These are phyloP conservation scores for Plasmodium inui DNA, from an alignment of 169 alveolate genomes.

Conservation along the genomic window DNA sequence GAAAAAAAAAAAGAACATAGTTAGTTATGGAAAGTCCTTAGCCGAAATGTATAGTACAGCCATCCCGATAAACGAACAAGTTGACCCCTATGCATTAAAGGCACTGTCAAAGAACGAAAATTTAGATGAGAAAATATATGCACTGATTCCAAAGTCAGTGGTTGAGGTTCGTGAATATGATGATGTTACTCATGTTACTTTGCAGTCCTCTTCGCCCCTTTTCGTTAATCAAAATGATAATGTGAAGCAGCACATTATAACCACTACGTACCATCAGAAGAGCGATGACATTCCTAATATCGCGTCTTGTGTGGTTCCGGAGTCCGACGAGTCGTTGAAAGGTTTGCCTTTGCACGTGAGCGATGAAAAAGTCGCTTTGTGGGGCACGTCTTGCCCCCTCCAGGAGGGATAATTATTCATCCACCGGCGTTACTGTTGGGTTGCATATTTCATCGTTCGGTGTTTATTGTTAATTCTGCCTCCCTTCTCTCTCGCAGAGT, in stretches of 20 bases:
- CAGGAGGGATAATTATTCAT: neutral
- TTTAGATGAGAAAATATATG: constrained; percentile 50
- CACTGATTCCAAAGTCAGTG: constrained; percentile 75
- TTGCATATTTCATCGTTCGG: neutral
- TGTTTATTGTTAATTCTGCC: neutral
- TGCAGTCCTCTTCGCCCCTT: constrained; percentile 67
- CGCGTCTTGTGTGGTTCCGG: constrained; percentile 44
- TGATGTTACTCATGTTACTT: constrained; percentile 69
- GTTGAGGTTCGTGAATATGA: constrained; percentile 57
- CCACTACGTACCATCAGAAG: constrained; percentile 26
- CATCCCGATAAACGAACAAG: constrained; percentile 48
- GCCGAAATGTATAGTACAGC: constrained; percentile 75
- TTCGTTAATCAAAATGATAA: constrained; percentile 61
- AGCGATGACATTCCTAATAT: constrained; percentile 47
- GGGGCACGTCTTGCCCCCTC: neutral
- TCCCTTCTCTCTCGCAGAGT: constrained; percentile 16
- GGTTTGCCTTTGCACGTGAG: constrained; percentile 4
- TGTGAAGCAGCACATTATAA: constrained; percentile 61
- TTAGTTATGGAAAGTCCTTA: constrained; percentile 35
- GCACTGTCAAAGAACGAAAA: constrained; percentile 50
- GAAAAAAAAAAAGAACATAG: constrained; percentile 55
- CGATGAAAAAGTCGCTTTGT: neutral
- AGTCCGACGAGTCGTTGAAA: constrained; percentile 56
- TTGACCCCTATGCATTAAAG: constrained; percentile 64
- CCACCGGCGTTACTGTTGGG: neutral